Conservation (phyloP, 2,329 filamentous ascomycete genomes). For the Colletotrichum filicis region DNA sequence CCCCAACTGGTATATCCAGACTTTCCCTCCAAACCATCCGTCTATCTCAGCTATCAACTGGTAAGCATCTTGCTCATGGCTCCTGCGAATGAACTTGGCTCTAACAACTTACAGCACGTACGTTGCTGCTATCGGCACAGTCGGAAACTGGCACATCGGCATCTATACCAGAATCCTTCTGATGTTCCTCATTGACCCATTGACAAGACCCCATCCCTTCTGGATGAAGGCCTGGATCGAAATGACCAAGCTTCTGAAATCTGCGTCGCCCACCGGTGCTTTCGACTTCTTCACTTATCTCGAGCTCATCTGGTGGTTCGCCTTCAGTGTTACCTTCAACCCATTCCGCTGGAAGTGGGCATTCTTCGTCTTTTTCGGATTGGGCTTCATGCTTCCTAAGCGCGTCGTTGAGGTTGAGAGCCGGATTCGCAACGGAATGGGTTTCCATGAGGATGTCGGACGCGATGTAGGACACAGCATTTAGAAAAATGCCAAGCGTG, state of each 20-base stretch:
- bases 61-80: slow-evolving; percentile 26
- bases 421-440: slow-evolving; percentile 63
- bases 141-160: slow-evolving; percentile 90
- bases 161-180: slow-evolving; percentile 88
- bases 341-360: slow-evolving; percentile 94
- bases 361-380: slow-evolving; percentile 81
- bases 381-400: slow-evolving; percentile 74
- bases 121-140: slow-evolving; percentile 81
- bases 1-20: slow-evolving; percentile 90
- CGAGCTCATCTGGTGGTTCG: slow-evolving; percentile 87
- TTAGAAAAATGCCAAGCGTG: slow-evolving; percentile 33
- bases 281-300: slow-evolving; percentile 93
- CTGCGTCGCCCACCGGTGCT: slow-evolving; percentile 74
- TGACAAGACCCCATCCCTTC: slow-evolving; percentile 75
- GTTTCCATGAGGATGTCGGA: slow-evolving; percentile 45
- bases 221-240: slow-evolving; percentile 92
- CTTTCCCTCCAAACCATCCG: slow-evolving; percentile 80
- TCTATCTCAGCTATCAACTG: slow-evolving; percentile 83
- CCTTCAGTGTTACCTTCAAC: slow-evolving; percentile 82
- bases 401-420: slow-evolving; percentile 75
- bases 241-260: slow-evolving; percentile 80
- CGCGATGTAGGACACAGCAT: slow-evolving; percentile 47
- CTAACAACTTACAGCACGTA: slow-evolving; percentile 70
- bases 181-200: slow-evolving; percentile 85
- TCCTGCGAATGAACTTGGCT: too few relatives aligned